These are phyloP conservation scores for Pisolithus albus DNA, from an alignment of 768 basidiomycete genomes.

Conservation along the genomic window DNA sequence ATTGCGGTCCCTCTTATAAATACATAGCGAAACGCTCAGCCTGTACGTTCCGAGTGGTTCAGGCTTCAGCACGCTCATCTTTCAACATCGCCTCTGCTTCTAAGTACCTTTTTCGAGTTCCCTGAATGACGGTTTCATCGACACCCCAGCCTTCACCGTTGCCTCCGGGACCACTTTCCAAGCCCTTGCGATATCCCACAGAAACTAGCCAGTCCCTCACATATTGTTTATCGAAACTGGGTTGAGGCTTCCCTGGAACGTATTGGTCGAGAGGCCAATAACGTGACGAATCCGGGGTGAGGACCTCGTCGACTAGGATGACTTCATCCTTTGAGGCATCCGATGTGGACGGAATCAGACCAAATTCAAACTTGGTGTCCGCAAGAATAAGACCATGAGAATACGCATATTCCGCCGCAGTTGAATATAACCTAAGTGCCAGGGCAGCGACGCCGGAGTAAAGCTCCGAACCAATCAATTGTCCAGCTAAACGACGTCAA, in stretches of 20 bases:
- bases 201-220: slow-evolving; percentile 82
- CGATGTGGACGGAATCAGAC: slow-evolving; percentile 48
- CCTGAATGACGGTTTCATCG: slow-evolving; percentile 64
- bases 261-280: slow-evolving; percentile 88
- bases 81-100: slow-evolving; percentile 66
- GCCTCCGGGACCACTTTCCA: slow-evolving; percentile 68
- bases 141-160: slow-evolving; percentile 74
- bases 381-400: slow-evolving; percentile 85
- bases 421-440: slow-evolving; percentile 60
- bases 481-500: slow-evolving; percentile 39
- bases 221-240: slow-evolving; percentile 97
- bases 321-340: slow-evolving; percentile 38
- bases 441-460: slow-evolving; percentile 52
- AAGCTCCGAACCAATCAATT: slow-evolving; percentile 60
- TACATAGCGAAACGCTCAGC: background rate
- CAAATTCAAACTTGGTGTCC: slow-evolving; percentile 99
- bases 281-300: slow-evolving; percentile 95
- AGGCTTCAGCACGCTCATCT: background rate
- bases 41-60: background rate
- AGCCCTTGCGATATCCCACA: slow-evolving; percentile 67
- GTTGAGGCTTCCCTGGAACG: slow-evolving; percentile 65
- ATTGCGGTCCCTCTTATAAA: background rate
- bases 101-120: slow-evolving; percentile 71
- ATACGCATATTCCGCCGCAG: slow-evolving; percentile 68
- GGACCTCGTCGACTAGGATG: slow-evolving; percentile 91